These are phyloP conservation scores for Hypoxylon intermedium DNA, from an alignment of 495 filamentous ascomycete species.

Conservation along the genomic window DNA sequence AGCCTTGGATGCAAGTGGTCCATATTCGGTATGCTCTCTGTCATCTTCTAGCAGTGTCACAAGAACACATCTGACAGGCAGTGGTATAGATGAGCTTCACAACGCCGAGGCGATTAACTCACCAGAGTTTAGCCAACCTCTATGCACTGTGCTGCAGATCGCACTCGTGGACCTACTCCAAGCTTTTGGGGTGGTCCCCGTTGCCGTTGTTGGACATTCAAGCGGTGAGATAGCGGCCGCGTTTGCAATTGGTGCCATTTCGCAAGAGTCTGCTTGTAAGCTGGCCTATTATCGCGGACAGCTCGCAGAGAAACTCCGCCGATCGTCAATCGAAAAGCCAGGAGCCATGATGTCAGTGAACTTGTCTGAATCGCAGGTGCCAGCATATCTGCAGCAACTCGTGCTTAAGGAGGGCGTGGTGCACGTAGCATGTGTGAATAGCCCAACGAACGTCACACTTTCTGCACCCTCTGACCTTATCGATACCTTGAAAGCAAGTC, in stretches of 20 bases:
- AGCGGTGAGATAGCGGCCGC: background rate
- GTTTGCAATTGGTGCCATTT: background rate
- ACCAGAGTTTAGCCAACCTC: background rate
- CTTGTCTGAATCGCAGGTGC: background rate
- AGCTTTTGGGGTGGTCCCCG: background rate
- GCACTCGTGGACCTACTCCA: background rate
- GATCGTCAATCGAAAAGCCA: background rate
- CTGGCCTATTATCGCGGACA: background rate
- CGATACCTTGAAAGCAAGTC: background rate
- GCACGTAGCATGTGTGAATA: constrained; percentile 54
- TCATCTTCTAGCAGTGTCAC: no score
- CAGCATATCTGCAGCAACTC: constrained; percentile 17
- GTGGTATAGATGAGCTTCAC: background rate
- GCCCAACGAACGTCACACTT: constrained; percentile 50
- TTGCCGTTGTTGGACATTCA: no score
- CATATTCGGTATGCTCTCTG: no score
- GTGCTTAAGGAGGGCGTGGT: background rate
- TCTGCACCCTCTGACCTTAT: constrained; percentile 6
- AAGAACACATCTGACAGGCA: background rate
- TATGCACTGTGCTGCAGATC: background rate
- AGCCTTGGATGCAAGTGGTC: background rate
- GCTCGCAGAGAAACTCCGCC: background rate
- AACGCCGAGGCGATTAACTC: no score
- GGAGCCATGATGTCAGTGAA: constrained; percentile 59
- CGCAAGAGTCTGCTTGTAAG: background rate